Conservation (phyloP, 2,329 filamentous ascomycete species). For the Tolypocladium album region DNA sequence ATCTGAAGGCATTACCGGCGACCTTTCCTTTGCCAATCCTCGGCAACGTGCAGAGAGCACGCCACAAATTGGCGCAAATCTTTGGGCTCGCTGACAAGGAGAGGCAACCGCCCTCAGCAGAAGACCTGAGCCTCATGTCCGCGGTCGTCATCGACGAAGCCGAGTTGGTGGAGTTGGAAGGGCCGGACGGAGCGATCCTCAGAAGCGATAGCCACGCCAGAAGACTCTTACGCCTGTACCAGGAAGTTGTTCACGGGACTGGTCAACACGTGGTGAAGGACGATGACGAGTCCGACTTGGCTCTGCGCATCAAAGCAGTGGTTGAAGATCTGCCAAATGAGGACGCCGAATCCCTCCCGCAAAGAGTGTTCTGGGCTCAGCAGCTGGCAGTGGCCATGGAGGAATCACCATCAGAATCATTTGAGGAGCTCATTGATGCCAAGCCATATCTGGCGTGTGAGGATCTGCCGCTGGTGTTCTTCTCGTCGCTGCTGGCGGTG, state of each 20-base stretch:
- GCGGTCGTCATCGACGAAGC: not conserved
- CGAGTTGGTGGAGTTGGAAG: not conserved
- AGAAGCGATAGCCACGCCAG: not conserved
- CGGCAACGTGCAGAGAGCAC: not conserved
- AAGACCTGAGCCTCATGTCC: not conserved
- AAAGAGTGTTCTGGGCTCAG: conserved; percentile 17
- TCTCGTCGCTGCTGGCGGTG: conserved; percentile 7
- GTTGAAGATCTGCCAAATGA: conserved; percentile 5
- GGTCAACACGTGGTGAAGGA: not conserved
- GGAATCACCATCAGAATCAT: not conserved
- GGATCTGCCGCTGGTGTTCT: conserved; percentile 14
- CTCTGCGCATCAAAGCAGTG: conserved; percentile 2
- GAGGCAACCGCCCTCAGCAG: not conserved
- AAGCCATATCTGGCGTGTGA: conserved; percentile 13
- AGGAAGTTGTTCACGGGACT: not conserved
- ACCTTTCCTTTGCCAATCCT: not conserved
- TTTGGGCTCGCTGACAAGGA: not conserved
- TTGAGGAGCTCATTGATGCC: conserved; percentile 11
- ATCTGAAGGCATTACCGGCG: conserved; percentile 14
- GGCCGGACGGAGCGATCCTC: not conserved
- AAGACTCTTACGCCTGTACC: not conserved
- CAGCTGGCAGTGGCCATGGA: conserved; percentile 10
- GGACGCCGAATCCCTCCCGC: conserved; percentile 8
- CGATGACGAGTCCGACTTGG: not conserved
- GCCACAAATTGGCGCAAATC: not conserved